phyloP scores from a whole-genome alignment of 768 basidiomycete species.

The Amanita phalloides region DNA sequence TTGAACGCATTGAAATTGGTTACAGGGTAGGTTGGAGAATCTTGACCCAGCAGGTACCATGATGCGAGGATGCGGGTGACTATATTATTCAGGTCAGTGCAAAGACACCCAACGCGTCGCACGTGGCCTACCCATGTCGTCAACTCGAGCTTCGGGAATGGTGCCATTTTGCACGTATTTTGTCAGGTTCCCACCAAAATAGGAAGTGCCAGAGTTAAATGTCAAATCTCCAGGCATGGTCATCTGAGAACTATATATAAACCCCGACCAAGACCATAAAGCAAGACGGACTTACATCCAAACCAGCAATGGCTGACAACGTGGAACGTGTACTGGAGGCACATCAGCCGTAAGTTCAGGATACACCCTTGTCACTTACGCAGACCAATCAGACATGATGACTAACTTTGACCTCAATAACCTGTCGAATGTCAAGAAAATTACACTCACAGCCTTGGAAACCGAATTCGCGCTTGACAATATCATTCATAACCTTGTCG shows the following conservation, averaged over 20 bases:
- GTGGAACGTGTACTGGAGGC: conserved; percentile 41
- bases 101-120: background rate
- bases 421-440: background rate
- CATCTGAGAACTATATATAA: conserved; percentile 32
- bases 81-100: conserved; percentile 12
- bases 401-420: conserved; percentile 17
- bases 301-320: conserved; percentile 44
- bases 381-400: conserved; percentile 70
- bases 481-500: conserved; percentile 55
- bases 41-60: conserved; percentile 62
- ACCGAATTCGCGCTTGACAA: conserved; percentile 67
- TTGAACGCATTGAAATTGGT: conserved; percentile 66
- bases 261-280: background rate
- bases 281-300: conserved; percentile 39
- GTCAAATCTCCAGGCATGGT: conserved; percentile 56
- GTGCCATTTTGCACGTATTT: conserved; percentile 60
- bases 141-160: conserved; percentile 49
- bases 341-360: background rate
- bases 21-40: conserved; percentile 46
- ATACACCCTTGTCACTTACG: conserved; percentile 21
- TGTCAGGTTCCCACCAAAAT: conserved; percentile 63
- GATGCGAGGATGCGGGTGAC: conserved; percentile 66
- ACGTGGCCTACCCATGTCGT: conserved; percentile 59
- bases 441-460: conserved; percentile 60
- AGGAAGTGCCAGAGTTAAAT: conserved; percentile 39